Conservation (phyloP, 306 rosid species). For the Cicer arietinum region DNA sequence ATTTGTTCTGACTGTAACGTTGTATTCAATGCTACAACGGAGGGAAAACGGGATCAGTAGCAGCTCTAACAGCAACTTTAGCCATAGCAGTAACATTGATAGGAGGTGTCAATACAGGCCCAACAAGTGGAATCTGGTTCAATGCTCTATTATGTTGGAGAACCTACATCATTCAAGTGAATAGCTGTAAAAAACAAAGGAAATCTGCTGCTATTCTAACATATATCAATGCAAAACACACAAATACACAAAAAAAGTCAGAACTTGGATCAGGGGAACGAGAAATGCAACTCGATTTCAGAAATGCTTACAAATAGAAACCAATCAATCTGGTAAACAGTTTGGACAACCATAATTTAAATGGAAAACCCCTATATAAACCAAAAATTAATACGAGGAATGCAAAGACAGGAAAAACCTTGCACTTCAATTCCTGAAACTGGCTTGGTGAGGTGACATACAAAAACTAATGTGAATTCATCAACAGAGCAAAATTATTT, state of each 20-base stretch:
- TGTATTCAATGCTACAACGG: slow-evolving; percentile 60
- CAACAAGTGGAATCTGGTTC: slow-evolving; percentile 79
- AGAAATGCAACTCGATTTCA: slow-evolving; percentile 28
- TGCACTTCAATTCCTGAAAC: background rate
- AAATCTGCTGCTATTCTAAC: background rate
- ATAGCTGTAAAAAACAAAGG: slow-evolving; percentile 16
- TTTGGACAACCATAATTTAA: slow-evolving; percentile 11
- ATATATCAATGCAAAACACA: slow-evolving; percentile 9
- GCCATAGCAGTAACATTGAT: slow-evolving; percentile 80
- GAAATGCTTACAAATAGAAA: slow-evolving; percentile 14
- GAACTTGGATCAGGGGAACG: background rate
- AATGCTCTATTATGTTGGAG: slow-evolving; percentile 67
- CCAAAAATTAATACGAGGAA: slow-evolving; percentile 29
- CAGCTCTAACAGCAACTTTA: slow-evolving; percentile 91
- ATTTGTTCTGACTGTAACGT: slow-evolving; percentile 73
- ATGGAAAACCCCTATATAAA: slow-evolving; percentile 10
- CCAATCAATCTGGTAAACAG: slow-evolving; percentile 32
- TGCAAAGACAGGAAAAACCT: slow-evolving; percentile 6
- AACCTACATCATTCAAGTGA: slow-evolving; percentile 58
- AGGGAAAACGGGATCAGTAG: slow-evolving; percentile 93
- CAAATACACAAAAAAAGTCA: background rate
- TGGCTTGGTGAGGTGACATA: slow-evolving; percentile 3
- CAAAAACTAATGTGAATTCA: slow-evolving; percentile 28
- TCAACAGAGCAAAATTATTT: slow-evolving; percentile 17
- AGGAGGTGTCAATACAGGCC: slow-evolving; percentile 90